Base-by-base conservation (phyloP, 2,329 filamentous ascomycete species). In the Clarireedia homoeocarpa region DNA sequence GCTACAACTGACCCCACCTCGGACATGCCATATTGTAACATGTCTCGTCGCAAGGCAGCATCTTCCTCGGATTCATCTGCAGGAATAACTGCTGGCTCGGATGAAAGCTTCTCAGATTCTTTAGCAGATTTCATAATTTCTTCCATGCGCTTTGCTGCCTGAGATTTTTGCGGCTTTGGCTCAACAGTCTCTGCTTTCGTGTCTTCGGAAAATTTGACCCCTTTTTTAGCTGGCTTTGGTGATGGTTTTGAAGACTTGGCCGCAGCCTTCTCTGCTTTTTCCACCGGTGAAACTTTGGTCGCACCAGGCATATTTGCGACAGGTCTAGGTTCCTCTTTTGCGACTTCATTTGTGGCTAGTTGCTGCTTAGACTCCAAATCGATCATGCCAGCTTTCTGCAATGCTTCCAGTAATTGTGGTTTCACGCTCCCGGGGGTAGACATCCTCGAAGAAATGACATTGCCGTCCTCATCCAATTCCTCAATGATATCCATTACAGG, bases 1-100 rank as follows among this genome's bases (percentile, higher is more conserved):
- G 94, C 94, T 15, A 99, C 94, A 2, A 99, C 88, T 39, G 89
- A 84, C 4, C 91, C 90, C 56, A 99, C 85, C 70, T 97, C 92
- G 46, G 86, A 85, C 71, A 96, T 75, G 59, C 89, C 86, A 68
- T 97, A 99, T 60, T 88, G 80, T 6, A 97, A 77, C 91, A 99
- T 97, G 66, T 96, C 85, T 56, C 85, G 82, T 5, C 94, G 85
- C 24, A 96, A 71, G 34, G 80, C 80, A 4, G 90, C 88, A 60
- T 96, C 92, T 62, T 95, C 91, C 12, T 81, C 76, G 0, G 86
- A 82, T 65, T 99, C 94, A 51, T 88, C 80, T 1, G 85, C 78
- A 1, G 90, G 87, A 14, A 88, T 79, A 12, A 90, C 73, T 1
- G 83, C 76, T 6, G 75, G 62, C 17, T 67, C 62, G 10, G 61